Evolutionary conservation across 179 eudicot genomes (phyloP).

Genomic region (Actinidia polygama): DNA sequence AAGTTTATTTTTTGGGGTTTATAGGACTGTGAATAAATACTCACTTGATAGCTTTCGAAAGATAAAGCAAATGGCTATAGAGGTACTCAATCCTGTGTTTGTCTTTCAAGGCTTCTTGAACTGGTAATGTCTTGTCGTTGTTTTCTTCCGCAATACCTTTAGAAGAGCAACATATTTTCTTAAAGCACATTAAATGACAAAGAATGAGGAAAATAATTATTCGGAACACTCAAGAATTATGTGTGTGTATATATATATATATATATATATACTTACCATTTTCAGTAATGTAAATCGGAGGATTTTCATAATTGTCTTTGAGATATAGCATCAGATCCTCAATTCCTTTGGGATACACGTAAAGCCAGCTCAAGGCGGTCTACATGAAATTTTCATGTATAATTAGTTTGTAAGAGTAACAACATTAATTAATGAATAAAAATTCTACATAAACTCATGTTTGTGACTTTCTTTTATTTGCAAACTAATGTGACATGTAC

Average conservation of each 20-base stretch:
- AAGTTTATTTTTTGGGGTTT: too few species aligned
- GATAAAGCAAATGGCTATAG: constrained; percentile 10
- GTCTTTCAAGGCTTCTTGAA: constrained; percentile 17
- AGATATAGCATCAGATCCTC: not conserved
- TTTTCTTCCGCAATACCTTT: not conserved
- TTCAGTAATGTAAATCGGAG: constrained; percentile 14
- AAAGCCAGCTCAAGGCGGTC: constrained; percentile 14
- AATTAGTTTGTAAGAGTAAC: too few species aligned
- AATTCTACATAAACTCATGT: too few species aligned
- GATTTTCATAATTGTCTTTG: constrained; percentile 4
- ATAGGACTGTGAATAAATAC: too few species aligned
- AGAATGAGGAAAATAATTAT: too few species aligned
- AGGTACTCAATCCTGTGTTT: constrained; percentile 6
- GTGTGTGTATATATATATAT: not conserved
- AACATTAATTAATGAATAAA: too few species aligned
- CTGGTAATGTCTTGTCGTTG: constrained; percentile 3
- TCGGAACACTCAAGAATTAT: too few species aligned
- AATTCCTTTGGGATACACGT: constrained; percentile 14
- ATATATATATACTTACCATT: not conserved
- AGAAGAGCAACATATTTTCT: not conserved
- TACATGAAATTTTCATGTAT: too few species aligned
- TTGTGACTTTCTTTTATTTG: too few species aligned
- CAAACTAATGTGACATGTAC: too few species aligned
- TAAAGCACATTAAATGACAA: not conserved
- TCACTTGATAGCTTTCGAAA: constrained; percentile 19